A percentile compares a stretch with the other conserved stretches of the same genome.
phyloP scores from a whole-genome alignment of 2,329 filamentous ascomycete species.

The Claviceps pazoutovae region DNA sequence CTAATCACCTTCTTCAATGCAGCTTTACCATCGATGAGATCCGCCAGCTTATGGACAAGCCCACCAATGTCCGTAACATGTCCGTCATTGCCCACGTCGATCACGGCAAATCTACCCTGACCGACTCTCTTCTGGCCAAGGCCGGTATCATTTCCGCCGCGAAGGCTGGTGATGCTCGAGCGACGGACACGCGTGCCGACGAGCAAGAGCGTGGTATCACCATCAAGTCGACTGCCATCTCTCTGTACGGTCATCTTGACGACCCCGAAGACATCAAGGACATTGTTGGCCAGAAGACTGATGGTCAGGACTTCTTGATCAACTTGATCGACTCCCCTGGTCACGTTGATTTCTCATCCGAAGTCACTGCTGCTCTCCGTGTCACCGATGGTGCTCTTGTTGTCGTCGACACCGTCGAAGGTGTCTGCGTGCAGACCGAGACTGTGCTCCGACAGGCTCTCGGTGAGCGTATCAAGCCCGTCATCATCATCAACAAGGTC shows the following conservation, averaged over 20 bases:
- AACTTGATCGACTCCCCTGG: conserved; percentile 99
- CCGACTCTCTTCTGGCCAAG: conserved; percentile 97
- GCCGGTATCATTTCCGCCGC: conserved; percentile 98
- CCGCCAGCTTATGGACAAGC: conserved; percentile 65
- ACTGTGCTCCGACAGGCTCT: conserved; percentile 98
- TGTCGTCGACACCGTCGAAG: conserved; percentile 98
- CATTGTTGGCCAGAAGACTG: conserved; percentile 72
- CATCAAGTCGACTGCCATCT: conserved; percentile 99
- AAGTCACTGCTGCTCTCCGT: conserved; percentile 98
- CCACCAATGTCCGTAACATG: conserved; percentile 80
- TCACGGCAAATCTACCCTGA: conserved; percentile 99
- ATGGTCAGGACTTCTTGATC: conserved; percentile 96
- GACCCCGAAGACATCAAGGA: conserved; percentile 87
- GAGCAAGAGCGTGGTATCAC: conserved; percentile 99
- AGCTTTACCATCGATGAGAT: conserved; percentile 99
- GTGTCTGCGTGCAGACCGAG: conserved; percentile 99
- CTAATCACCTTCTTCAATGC: conserved; percentile 14
- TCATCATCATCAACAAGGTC: conserved; percentile 99
- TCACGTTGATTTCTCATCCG: conserved; percentile 99
- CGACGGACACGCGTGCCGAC: conserved; percentile 92
- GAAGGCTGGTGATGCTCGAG: conserved; percentile 91
- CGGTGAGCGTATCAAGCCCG: conserved; percentile 99
- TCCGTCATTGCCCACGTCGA: conserved; percentile 99
- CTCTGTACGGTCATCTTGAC: conserved; percentile 76
- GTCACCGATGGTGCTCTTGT: conserved; percentile 99